Percentiles rank a stretch among this genome's conserved stretches.
phyloP scores from a whole-genome alignment of 805 yeast genomes.

The Candida wancherniae region DNA sequence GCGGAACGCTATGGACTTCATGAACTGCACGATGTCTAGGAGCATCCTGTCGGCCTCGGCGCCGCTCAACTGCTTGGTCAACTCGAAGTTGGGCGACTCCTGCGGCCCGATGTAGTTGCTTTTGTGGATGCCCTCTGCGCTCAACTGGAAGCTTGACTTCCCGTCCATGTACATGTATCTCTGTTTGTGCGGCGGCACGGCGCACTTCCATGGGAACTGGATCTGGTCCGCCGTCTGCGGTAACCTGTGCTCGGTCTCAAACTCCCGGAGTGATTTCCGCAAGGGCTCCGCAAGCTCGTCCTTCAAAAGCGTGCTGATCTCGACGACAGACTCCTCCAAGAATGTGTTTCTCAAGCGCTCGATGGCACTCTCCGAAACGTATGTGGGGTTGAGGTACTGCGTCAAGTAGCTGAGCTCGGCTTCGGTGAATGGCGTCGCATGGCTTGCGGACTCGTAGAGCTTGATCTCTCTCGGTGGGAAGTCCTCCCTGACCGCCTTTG shows the following conservation, averaged over 20 bases:
- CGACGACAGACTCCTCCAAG: constrained; percentile 63
- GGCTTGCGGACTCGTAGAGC: constrained; percentile 19
- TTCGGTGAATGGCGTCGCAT: constrained; percentile 13
- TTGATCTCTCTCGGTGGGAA: constrained; percentile 37
- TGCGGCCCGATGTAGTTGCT: constrained; percentile 38
- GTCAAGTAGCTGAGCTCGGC: constrained; percentile 48
- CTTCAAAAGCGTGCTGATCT: constrained; percentile 59
- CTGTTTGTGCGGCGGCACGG: constrained; percentile 92
- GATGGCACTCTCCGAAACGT: constrained; percentile 32
- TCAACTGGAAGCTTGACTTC: constrained; percentile 31
- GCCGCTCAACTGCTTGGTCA: constrained; percentile 18
- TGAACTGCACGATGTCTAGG: constrained; percentile 50
- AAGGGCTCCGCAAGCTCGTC: constrained; percentile 47
- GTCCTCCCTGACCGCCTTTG: constrained; percentile 53
- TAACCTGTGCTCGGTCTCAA: constrained; percentile 57
- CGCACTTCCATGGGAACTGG: constrained; percentile 76
- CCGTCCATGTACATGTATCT: constrained; percentile 82
- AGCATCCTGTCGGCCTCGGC: constrained; percentile 37
- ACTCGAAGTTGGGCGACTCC: constrained; percentile 53
- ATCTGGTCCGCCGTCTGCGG: constrained; percentile 57
- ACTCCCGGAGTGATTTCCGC: constrained; percentile 43
- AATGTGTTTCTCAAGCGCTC: constrained; percentile 47
- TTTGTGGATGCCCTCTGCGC: constrained; percentile 27
- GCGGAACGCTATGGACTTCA: constrained; percentile 57
- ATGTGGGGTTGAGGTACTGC: constrained; percentile 52